Base-by-base conservation (phyloP, 2,329 filamentous ascomycete genomes). In the Pseudocercospora cruenta region DNA sequence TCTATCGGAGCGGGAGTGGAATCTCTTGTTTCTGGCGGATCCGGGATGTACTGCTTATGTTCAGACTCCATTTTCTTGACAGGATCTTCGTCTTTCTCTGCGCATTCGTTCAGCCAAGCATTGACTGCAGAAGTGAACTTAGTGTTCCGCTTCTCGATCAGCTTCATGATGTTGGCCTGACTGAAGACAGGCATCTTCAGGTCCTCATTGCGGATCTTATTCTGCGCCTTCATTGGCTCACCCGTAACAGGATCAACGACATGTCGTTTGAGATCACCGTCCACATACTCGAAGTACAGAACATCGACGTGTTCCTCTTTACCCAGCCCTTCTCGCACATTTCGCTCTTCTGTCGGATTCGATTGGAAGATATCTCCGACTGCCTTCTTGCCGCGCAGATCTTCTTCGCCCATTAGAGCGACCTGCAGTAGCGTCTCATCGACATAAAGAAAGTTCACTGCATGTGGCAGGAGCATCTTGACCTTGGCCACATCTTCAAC, bases 111-210 rank as follows among this genome's bases (percentile, higher is more conserved):
- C 66, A 99, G 79, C 73, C 96, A 98, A 0, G 78, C 79, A 77
- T 91, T 91, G 66, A 96, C 85, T 0, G 94, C 92, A 65, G 88
- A 90, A 0, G 83, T 83, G 74, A 98, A 98, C 75, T 94, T 95
- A 61, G 82, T 82, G 74, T 97, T 97, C 57, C 95, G 85, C 80
- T 94, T 95, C 79, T 94, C 93, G 72, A 99, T 97, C 71, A 97
- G 78, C 60, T 85, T 86, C 76, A 91, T 89, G 91, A 98, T 93
- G 79, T 97, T 93, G 78, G 94, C 94, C 79, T 97, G 94, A 69
- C 92, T 93, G 80, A 89, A 97, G 8, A 96, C 91, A 0, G 94
- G 95, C 88, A 97, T 93, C 78, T 91, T 96, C 71, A 98, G 76
- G 67, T 92, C 88, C 74, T 97, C 93, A 21, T 94, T 87, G 65